Evolutionary conservation across 1,284 basidiomycete genomes (phyloP).

Genomic region (Boletus subluridellus): DNA sequence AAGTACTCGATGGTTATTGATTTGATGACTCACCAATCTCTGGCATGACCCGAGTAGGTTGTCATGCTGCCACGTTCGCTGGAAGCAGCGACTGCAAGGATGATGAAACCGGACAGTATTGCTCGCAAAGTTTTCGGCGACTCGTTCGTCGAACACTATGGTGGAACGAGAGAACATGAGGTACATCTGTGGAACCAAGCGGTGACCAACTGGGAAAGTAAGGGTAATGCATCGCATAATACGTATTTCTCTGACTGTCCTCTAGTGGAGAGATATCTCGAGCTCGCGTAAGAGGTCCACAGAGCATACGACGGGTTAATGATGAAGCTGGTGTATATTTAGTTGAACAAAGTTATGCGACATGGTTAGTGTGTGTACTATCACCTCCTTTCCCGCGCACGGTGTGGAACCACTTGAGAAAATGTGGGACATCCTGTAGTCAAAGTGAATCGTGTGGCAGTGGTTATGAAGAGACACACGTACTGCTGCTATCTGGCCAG

Average conservation of each 20-base stretch:
- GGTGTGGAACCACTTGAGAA: conserved; percentile 46
- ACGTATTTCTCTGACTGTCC: conserved; percentile 11
- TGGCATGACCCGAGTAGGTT: conserved; percentile 40
- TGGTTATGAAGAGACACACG: conserved; percentile 10
- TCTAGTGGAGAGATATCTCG: conserved; percentile 80
- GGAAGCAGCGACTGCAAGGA: conserved; percentile 72
- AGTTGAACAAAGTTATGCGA: neutral
- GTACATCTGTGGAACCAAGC: conserved; percentile 82
- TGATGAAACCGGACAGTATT: conserved; percentile 76
- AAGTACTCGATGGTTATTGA: conserved; percentile 1
- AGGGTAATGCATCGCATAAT: conserved; percentile 23
- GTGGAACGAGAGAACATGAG: conserved; percentile 89
- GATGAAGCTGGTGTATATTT: neutral
- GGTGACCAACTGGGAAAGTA: conserved; percentile 93
- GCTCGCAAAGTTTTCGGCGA: conserved; percentile 86
- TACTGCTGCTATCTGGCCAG: conserved; percentile 61
- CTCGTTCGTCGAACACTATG: conserved; percentile 90
- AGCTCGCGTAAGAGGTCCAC: conserved; percentile 55
- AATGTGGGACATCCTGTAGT: conserved; percentile 64
- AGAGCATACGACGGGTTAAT: neutral
- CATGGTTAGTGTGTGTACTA: conserved; percentile 31
- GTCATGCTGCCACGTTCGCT: conserved; percentile 75
- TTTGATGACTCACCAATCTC: neutral
- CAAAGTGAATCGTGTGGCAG: conserved; percentile 4
- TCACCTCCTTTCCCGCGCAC: conserved; percentile 19